Conservation (phyloP, 768 basidiomycete genomes). For the Phylloporus sp. region DNA sequence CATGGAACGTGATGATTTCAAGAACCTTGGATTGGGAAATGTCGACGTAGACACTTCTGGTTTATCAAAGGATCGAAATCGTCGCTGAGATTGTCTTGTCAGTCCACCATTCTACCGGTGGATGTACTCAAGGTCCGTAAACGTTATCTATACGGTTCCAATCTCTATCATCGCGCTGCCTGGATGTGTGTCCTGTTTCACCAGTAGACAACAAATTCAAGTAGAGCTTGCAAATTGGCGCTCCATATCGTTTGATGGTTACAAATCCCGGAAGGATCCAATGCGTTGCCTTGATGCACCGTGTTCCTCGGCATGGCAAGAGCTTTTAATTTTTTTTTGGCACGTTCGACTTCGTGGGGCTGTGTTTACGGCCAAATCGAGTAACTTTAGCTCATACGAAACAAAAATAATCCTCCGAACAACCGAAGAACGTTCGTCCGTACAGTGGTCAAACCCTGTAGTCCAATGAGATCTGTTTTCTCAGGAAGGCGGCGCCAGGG, state of each 20-base stretch:
- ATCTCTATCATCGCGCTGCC: neutral
- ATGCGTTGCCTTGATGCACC: neutral
- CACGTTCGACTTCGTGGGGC: slow-evolving; percentile 16
- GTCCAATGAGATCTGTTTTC: slow-evolving; percentile 13
- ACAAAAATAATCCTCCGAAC: neutral
- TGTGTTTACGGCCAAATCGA: slow-evolving; percentile 15
- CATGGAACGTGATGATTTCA: slow-evolving; percentile 86
- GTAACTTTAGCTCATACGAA: slow-evolving; percentile 9
- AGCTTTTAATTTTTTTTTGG: neutral
- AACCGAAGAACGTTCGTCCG: slow-evolving; percentile 29
- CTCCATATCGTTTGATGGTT: neutral
- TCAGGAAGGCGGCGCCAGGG: neutral
- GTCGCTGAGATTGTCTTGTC: neutral
- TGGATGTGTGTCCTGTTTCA: neutral
- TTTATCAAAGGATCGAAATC: slow-evolving; percentile 3
- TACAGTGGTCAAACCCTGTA: slow-evolving; percentile 14
- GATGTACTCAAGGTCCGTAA: neutral
- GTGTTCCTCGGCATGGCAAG: neutral
- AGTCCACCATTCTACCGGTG: neutral
- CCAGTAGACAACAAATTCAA: neutral
- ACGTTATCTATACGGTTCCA: neutral
- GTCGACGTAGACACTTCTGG: slow-evolving; percentile 27
- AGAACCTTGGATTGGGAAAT: slow-evolving; percentile 71
- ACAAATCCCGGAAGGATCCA: neutral
- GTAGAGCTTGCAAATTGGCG: neutral